phyloP scores from a whole-genome alignment of 164 flowering plant genomes.

The Akebia trifoliata region DNA sequence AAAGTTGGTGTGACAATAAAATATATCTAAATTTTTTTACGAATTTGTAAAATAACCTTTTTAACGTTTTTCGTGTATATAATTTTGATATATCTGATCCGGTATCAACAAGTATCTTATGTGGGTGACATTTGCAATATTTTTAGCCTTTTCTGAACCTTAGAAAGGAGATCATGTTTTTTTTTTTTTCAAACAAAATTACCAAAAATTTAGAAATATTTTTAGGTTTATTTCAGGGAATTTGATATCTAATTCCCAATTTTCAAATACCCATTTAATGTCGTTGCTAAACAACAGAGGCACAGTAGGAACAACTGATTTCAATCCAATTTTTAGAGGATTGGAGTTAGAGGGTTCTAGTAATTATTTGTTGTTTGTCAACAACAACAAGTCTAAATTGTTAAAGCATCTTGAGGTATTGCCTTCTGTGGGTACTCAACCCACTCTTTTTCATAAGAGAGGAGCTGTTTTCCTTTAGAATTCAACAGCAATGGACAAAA shows the following conservation, averaged over 20 bases:
- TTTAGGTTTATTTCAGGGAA: too few relatives aligned
- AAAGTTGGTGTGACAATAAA: too few relatives aligned
- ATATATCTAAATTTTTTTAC: too few relatives aligned
- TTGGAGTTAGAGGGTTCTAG: constrained; percentile 32
- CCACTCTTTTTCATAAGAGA: constrained; percentile 66
- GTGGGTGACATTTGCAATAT: too few relatives aligned
- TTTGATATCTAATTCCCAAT: constrained; percentile 33
- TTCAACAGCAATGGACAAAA: constrained; percentile 18
- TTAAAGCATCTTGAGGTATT: constrained; percentile 53
- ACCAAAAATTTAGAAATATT: too few relatives aligned
- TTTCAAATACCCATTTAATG: constrained; percentile 28
- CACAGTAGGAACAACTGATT: constrained; percentile 20
- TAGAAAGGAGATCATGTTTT: too few relatives aligned
- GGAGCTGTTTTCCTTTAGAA: constrained; percentile 62
- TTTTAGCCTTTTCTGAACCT: too few relatives aligned
- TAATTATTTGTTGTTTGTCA: constrained; percentile 19
- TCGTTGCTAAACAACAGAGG: constrained; percentile 27
- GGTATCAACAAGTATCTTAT: too few relatives aligned
- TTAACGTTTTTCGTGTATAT: too few relatives aligned
- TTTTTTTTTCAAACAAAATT: too few relatives aligned
- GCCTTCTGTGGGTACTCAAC: constrained; percentile 52
- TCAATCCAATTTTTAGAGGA: constrained; percentile 25
- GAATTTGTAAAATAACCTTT: too few relatives aligned
- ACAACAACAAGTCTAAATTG: constrained; percentile 44
- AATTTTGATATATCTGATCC: too few relatives aligned